A percentile compares a stretch with the other conserved stretches of the same genome.
Evolutionary conservation across 768 basidiomycete genomes (phyloP).

Genomic region (Coprinellus micaceus): DNA sequence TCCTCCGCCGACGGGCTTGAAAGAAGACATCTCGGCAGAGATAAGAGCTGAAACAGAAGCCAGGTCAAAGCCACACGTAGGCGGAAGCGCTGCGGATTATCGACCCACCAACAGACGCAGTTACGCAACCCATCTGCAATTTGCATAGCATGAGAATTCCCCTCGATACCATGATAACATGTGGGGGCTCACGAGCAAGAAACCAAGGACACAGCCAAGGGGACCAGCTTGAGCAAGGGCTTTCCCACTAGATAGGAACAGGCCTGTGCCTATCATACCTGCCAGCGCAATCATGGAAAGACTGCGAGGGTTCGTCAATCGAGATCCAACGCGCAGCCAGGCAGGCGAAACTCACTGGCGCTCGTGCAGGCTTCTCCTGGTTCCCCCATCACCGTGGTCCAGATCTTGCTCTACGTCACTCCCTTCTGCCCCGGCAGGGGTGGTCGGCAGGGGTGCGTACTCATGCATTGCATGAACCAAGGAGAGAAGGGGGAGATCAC

Average conservation of each 20-base stretch:
- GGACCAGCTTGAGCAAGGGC: constrained; percentile 51
- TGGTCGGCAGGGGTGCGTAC: constrained; percentile 3
- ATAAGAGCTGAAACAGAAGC: constrained; percentile 21
- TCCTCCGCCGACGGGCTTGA: constrained; percentile 57
- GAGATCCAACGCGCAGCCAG: background rate
- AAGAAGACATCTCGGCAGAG: constrained; percentile 53
- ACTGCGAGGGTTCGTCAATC: constrained; percentile 12
- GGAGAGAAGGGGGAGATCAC: background rate
- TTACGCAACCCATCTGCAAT: constrained; percentile 30
- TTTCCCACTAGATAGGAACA: constrained; percentile 52
- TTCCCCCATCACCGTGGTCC: constrained; percentile 17
- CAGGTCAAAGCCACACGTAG: no score
- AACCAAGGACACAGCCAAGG: constrained; percentile 46
- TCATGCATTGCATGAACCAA: background rate
- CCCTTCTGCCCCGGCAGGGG: background rate
- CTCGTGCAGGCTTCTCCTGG: constrained; percentile 23
- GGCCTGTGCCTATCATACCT: constrained; percentile 49
- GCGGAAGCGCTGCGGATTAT: no score
- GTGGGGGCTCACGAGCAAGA: constrained; percentile 31
- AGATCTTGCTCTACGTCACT: background rate
- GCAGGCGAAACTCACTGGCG: constrained; percentile 23
- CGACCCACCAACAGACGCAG: constrained; percentile 24
- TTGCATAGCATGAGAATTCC: background rate
- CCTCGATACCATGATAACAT: background rate
- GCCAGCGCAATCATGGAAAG: constrained; percentile 30